Evolutionary conservation across 441 rosid genomes (phyloP).

Genomic region (Manihot esculenta): DNA sequence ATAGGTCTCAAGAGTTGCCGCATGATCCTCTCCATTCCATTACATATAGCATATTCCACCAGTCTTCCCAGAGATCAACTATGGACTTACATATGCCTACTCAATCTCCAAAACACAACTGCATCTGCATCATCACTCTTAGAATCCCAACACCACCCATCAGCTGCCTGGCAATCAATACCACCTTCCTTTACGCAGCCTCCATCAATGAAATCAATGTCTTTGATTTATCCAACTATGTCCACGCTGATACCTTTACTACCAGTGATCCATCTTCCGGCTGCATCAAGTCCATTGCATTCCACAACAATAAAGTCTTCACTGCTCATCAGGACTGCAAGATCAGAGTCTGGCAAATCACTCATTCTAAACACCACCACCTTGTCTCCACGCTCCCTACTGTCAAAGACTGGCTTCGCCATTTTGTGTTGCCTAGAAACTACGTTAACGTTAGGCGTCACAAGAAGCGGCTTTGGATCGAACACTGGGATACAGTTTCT

Average conservation of each 20-base stretch:
- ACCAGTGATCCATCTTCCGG: conserved; percentile 30
- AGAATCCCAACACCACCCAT: conserved; percentile 19
- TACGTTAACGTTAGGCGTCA: conserved; percentile 46
- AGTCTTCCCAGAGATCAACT: too few relatives aligned
- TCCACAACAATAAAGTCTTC: conserved; percentile 32
- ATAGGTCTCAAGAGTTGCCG: too few relatives aligned
- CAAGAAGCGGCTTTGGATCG: conserved; percentile 47
- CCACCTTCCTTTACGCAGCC: conserved; percentile 40
- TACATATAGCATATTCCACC: too few relatives aligned
- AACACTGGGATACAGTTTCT: conserved; percentile 51
- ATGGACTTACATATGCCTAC: too few relatives aligned
- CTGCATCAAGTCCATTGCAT: conserved; percentile 43
- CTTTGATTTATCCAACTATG: conserved; percentile 31
- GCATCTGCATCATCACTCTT: conserved; percentile 25
- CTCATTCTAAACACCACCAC: conserved; percentile 22
- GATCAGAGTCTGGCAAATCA: conserved; percentile 44
- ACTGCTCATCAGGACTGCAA: conserved; percentile 56
- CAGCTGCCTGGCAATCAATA: conserved; percentile 40
- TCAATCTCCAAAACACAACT: conserved; percentile 11
- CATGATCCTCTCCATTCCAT: too few relatives aligned
- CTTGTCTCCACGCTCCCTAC: conserved; percentile 47
- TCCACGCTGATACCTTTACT: conserved; percentile 26
- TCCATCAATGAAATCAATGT: conserved; percentile 32
- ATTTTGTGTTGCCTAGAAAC: conserved; percentile 37
- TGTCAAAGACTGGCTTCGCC: conserved; percentile 34